Percentiles rank a stretch among this genome's conserved stretches.
Evolutionary conservation across 495 filamentous ascomycete genomes (phyloP).

Genomic region (Aspergillus asperescens): DNA sequence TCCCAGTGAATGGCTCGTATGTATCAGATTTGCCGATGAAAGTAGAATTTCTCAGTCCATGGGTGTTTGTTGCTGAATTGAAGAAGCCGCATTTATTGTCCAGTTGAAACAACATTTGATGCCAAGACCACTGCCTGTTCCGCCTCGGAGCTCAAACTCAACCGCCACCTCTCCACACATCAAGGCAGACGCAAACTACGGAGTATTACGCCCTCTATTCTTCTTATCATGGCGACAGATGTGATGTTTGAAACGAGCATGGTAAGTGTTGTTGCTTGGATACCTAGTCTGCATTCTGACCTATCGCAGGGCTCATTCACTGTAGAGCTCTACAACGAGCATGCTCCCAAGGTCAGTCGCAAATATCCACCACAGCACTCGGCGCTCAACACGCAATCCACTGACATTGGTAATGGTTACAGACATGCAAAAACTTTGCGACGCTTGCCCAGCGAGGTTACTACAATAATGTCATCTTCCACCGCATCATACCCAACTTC

Average conservation of each 20-base stretch:
- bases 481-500: conserved; percentile 93
- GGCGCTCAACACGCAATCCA: neutral
- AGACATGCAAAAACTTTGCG: conserved; percentile 84
- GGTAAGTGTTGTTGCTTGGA: conserved; percentile 40
- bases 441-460: conserved; percentile 75
- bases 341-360: conserved; percentile 60
- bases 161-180: conserved; percentile 7
- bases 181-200: neutral
- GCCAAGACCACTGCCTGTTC: conserved; percentile 22
- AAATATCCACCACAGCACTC: neutral
- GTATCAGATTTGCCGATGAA: neutral
- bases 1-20: neutral
- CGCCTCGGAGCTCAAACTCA: conserved; percentile 17
- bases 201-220: neutral
- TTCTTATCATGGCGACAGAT: conserved; percentile 63
- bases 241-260: conserved; percentile 77
- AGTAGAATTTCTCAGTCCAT: conserved; percentile 11
- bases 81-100: conserved; percentile 1
- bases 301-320: conserved; percentile 64
- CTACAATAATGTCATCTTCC: conserved; percentile 81
- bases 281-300: conserved; percentile 17
- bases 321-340: conserved; percentile 81
- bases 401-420: conserved; percentile 22
- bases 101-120: conserved; percentile 13
- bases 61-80: conserved; percentile 11